A percentile compares a stretch with the other conserved stretches of the same genome.
Conservation (phyloP, 495 filamentous ascomycete genomes). For the Letharia columbiana region DNA sequence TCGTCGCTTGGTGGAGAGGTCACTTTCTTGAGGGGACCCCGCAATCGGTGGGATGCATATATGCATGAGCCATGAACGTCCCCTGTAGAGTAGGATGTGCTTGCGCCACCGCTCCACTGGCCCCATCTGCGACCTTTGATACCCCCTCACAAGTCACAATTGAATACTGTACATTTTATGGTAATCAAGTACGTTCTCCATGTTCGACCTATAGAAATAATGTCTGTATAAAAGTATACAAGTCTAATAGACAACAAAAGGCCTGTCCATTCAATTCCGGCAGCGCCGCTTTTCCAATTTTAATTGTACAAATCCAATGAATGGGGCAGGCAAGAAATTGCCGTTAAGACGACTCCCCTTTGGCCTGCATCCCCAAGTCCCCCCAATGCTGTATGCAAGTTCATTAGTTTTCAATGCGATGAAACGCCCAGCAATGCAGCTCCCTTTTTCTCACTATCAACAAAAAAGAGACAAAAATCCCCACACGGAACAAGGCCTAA, state of each 20-base stretch:
- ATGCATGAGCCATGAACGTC: no score
- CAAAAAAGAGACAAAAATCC: background rate
- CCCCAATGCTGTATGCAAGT: background rate
- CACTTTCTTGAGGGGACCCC: slow-evolving; percentile 1
- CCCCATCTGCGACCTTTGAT: no score
- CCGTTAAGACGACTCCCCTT: background rate
- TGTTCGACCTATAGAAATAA: no score
- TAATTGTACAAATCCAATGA: background rate
- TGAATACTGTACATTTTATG: no score
- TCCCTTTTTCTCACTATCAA: background rate
- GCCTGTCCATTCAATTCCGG: background rate
- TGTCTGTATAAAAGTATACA: background rate
- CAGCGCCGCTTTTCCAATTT: background rate
- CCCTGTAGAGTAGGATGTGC: no score
- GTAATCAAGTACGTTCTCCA: no score
- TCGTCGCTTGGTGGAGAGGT: background rate
- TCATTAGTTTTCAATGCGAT: background rate
- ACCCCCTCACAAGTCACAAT: no score
- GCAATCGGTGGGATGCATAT: background rate
- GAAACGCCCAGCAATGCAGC: slow-evolving; percentile 4
- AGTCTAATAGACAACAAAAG: background rate
- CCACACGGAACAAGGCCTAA: slow-evolving; percentile 22
- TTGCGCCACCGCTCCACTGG: no score
- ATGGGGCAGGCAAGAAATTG: background rate
- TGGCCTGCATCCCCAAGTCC: background rate